A percentile compares a stretch with the other conserved stretches of the same genome.
These are phyloP conservation scores for Ceratocystis lukuohia DNA, from an alignment of 2,329 filamentous ascomycete species.

Conservation along the genomic window DNA sequence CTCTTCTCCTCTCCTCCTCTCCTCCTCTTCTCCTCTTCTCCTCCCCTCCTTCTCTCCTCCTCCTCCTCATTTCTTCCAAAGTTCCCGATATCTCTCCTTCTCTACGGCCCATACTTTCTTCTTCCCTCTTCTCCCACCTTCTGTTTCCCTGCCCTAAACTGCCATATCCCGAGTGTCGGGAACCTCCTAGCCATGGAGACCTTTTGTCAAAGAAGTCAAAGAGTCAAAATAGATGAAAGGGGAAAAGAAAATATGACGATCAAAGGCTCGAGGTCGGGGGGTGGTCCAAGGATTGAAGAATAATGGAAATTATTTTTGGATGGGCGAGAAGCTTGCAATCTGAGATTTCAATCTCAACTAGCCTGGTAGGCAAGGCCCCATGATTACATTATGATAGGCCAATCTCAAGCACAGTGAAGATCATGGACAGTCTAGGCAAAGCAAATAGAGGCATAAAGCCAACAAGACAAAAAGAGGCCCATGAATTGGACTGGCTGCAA, in stretches of 20 bases:
- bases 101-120: background rate
- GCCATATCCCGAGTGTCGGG: background rate
- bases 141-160: background rate
- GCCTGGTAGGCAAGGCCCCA: background rate
- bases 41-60: background rate
- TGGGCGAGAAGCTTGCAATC: background rate
- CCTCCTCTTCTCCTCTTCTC: background rate
- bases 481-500: background rate
- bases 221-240: background rate
- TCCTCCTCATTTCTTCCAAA: background rate
- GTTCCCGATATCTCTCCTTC: background rate
- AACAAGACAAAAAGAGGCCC: background rate
- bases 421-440: background rate
- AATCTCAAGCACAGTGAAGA: background rate
- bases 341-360: background rate
- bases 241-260: background rate
- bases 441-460: background rate
- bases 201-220: slow-evolving; percentile 1
- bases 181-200: background rate
- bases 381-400: background rate
- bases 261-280: background rate
- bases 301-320: background rate
- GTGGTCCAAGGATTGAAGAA: background rate
- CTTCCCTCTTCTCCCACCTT: background rate
- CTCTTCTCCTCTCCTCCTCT: background rate